Evolutionary conservation across 2,329 filamentous ascomycete genomes (phyloP).

Genomic region (Mycosphaerella sp.): DNA sequence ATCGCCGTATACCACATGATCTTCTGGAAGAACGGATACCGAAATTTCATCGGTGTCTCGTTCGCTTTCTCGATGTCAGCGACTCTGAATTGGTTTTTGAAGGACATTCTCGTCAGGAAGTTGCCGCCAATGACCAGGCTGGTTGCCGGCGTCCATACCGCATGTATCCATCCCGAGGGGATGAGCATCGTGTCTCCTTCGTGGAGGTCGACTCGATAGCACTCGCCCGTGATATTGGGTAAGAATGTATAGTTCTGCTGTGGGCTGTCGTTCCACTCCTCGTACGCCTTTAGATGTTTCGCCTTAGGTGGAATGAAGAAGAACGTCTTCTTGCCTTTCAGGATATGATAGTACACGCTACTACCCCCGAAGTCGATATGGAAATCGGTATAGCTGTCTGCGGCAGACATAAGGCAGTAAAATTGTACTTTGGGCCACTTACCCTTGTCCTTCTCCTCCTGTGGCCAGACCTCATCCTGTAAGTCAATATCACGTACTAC

Average conservation of each 20-base stretch:
- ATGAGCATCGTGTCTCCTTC: slow-evolving; percentile 66
- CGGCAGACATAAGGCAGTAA: slow-evolving; percentile 65
- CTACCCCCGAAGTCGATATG: slow-evolving; percentile 67
- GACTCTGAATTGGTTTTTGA: slow-evolving; percentile 60
- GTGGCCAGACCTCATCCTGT: slow-evolving; percentile 51
- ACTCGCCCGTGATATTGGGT: slow-evolving; percentile 59
- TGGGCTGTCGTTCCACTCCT: slow-evolving; percentile 63
- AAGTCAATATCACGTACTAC: slow-evolving; percentile 59
- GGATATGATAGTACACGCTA: slow-evolving; percentile 64
- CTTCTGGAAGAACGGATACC: slow-evolving; percentile 63
- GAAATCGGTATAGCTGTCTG: slow-evolving; percentile 66
- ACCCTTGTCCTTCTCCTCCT: slow-evolving; percentile 47
- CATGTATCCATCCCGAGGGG: slow-evolving; percentile 66
- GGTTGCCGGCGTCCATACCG: slow-evolving; percentile 64
- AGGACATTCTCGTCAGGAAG: slow-evolving; percentile 60
- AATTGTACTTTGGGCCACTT: slow-evolving; percentile 61
- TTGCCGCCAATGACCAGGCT: slow-evolving; percentile 67
- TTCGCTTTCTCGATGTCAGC: slow-evolving; percentile 62
- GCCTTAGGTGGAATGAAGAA: slow-evolving; percentile 66
- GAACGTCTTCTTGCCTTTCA: slow-evolving; percentile 64
- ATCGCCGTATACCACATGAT: slow-evolving; percentile 63
- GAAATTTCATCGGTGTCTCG: slow-evolving; percentile 59
- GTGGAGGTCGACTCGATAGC: slow-evolving; percentile 59
- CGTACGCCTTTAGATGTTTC: slow-evolving; percentile 63
- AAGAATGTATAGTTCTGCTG: slow-evolving; percentile 62